Evolutionary conservation across 768 basidiomycete genomes (phyloP), one percentile per base, ranked within the genome.

Genomic region (Lactifluus pinguis): DNA sequence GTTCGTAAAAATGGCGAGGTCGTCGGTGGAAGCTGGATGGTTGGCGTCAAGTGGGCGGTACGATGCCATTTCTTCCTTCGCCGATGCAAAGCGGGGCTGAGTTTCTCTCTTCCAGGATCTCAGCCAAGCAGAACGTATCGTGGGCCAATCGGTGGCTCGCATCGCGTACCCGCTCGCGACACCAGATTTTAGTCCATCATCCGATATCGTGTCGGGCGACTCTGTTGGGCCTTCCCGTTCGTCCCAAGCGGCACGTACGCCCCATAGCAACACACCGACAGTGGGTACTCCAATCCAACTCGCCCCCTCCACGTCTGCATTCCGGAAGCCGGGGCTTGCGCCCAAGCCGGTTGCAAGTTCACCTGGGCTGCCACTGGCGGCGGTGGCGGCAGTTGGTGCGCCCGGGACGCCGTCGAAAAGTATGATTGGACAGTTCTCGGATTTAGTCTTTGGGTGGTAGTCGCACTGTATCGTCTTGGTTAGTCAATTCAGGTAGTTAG

Each of bases 21-120:
- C 2, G 69, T 94, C 21, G 74, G 79, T 11, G 87, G 87, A 4
- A 79, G 77, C 51, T 89, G 83, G 78, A 94, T 94, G 91, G 75
- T 94, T 39, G 92, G 92, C 13, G 84, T 83, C 45, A 92, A 92
- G 71, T 90, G 86, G 85, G 87, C 87, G 30, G 91, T 92, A 69
- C 62, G 88, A 82, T 19, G 44, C 42, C 52, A 36, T n/a, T n/a
- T 55, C 10, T 51, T 64, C 32, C 57, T 55, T 41, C 45, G 21
- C 10, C 13, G 25, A 34, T 38, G 36, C n/a, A n/a, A 38, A 56
- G 34, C 30, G 4, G 25, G 21, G 14, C 55, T 55, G 42, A 49
- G 32, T 45, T 39, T 47, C 36, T 32, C 51, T 5, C 49, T 25
- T 48, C 9, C 59, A 89, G 87, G 87, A 89, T 68, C 74, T 83